Percentiles rank a stretch among this genome's conserved stretches.
phyloP scores from a whole-genome alignment of 805 yeast genomes.

The Jamesozyma hellenica region DNA sequence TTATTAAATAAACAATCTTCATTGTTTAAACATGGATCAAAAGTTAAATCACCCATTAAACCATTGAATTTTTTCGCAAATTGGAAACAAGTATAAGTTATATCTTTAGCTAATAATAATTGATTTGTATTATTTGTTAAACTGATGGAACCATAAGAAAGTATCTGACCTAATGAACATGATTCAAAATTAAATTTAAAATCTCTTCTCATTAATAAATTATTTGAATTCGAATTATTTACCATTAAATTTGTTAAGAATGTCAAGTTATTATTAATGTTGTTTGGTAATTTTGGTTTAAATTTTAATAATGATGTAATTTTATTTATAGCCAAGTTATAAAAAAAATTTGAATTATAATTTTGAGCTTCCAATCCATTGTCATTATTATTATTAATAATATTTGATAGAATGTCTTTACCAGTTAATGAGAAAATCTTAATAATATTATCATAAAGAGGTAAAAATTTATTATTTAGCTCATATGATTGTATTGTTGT shows the following conservation, averaged over 20 bases:
- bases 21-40: slow-evolving; percentile 3
- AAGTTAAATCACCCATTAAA: slow-evolving; percentile 5
- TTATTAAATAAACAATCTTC: slow-evolving; percentile 12
- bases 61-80: slow-evolving; percentile 32
- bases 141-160: slow-evolving; percentile 38
- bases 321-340: slow-evolving; percentile 30
- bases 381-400: neutral
- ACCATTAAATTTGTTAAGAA: slow-evolving; percentile 4
- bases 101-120: slow-evolving; percentile 30
- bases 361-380: too few species aligned
- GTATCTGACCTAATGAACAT: slow-evolving; percentile 47
- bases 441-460: slow-evolving; percentile 4
- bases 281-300: slow-evolving; percentile 34
- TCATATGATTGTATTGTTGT: neutral
- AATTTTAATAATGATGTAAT: slow-evolving; percentile 35
- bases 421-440: slow-evolving; percentile 6
- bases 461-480: slow-evolving; percentile 1
- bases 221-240: slow-evolving; percentile 11
- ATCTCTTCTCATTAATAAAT: slow-evolving; percentile 21
- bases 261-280: slow-evolving; percentile 3
- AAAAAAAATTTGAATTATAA: slow-evolving; percentile 16
- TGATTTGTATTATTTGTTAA: slow-evolving; percentile 23
- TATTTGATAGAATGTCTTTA: slow-evolving; percentile 3
- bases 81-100: slow-evolving; percentile 42
- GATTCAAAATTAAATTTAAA: slow-evolving; percentile 35